Percentiles rank a stretch among this genome's conserved stretches.
phyloP scores from a whole-genome alignment of 1,284 basidiomycete genomes.

The Ganoderma lucidum region DNA sequence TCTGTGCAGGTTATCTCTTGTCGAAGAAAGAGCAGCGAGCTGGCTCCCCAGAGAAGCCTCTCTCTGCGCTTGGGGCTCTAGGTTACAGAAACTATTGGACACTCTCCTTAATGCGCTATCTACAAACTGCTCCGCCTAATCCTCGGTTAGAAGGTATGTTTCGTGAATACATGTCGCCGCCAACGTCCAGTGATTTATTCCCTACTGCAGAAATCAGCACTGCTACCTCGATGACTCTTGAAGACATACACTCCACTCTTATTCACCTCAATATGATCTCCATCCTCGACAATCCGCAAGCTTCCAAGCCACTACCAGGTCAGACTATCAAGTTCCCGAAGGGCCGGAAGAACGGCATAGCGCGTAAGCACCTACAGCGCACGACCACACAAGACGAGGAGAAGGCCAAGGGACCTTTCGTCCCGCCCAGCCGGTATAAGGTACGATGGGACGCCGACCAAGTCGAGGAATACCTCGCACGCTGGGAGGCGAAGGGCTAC shows the following conservation, averaged over 20 bases:
- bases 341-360: conserved; percentile 70
- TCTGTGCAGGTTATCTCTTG: conserved; percentile 84
- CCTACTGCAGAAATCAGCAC: conserved; percentile 77
- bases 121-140: conserved; percentile 66
- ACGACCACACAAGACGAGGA: conserved; percentile 61
- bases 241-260: conserved; percentile 89
- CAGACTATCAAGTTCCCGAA: conserved; percentile 78
- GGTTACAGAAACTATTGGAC: conserved; percentile 98
- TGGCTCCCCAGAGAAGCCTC: conserved; percentile 93
- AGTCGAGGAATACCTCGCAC: conserved; percentile 71
- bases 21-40: conserved; percentile 93
- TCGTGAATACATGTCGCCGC: conserved; percentile 17
- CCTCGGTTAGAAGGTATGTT: conserved; percentile 79
- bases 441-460: conserved; percentile 80
- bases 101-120: conserved; percentile 86
- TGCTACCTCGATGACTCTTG: conserved; percentile 90
- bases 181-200: conserved; percentile 15
- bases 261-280: conserved; percentile 82
- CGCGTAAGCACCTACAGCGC: conserved; percentile 68
- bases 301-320: conserved; percentile 69
- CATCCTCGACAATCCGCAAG: conserved; percentile 57
- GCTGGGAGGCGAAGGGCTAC: conserved; percentile 86
- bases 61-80: conserved; percentile 89
- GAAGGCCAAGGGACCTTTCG: conserved; percentile 58
- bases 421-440: conserved; percentile 78